phyloP scores from a whole-genome alignment of 345 rosid species.

The Eutrema heterophyllum region DNA sequence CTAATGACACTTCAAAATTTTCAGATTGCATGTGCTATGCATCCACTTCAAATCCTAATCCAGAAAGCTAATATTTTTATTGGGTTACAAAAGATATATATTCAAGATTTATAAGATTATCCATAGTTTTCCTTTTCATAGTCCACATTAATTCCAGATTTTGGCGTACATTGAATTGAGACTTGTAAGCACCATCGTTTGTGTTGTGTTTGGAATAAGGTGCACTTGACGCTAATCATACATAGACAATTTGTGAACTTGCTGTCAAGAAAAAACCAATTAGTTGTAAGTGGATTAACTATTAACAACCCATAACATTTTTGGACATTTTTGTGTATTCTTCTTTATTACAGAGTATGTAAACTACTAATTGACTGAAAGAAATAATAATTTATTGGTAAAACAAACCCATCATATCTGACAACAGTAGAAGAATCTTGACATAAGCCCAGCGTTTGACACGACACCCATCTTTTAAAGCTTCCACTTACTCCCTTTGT shows the following conservation, averaged over 20 bases:
- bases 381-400: neutral
- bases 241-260: neutral
- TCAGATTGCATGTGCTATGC: neutral
- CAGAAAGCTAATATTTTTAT: too few relatives aligned
- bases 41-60: neutral
- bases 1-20: neutral
- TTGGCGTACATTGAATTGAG: neutral
- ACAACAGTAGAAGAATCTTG: constrained; percentile 24
- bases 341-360: neutral
- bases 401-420: constrained; percentile 11
- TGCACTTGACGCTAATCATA: neutral
- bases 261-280: neutral
- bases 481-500: constrained; percentile 23
- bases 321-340: neutral
- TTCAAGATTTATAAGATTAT: neutral
- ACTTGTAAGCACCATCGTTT: neutral
- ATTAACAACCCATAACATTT: neutral
- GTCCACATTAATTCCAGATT: neutral
- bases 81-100: neutral
- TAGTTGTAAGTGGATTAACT: neutral
- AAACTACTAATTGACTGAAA: neutral
- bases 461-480: constrained; percentile 19
- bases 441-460: constrained; percentile 22
- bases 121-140: neutral
- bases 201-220: neutral